Conservation (phyloP, 1,284 basidiomycete species). For the Puccinia hordei region DNA sequence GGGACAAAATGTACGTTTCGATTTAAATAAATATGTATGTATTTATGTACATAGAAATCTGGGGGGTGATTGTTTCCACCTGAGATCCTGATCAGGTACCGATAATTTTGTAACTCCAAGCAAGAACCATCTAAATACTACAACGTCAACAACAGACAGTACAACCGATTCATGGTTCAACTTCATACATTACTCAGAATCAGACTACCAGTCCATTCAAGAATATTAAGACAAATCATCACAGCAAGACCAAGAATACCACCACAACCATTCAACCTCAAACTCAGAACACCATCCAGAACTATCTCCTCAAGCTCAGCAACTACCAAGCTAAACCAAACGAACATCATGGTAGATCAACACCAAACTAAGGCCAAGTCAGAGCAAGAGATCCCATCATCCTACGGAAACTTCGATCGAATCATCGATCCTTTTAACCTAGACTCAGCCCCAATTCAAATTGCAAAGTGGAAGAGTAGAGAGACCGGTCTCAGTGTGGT, state of each 20-base stretch:
- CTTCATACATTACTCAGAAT: background rate
- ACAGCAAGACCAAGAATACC: background rate
- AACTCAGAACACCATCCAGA: background rate
- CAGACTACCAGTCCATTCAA: background rate
- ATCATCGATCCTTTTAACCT: slow-evolving; percentile 71
- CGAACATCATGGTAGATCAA: background rate
- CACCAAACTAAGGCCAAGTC: background rate
- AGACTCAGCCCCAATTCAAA: slow-evolving; percentile 70
- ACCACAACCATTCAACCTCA: background rate
- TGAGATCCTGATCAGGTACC: no score
- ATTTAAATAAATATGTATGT: no score
- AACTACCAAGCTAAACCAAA: background rate
- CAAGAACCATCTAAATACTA: no score
- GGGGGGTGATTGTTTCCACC: no score
- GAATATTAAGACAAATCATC: no score
- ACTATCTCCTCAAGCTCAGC: background rate
- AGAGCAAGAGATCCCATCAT: slow-evolving; percentile 20
- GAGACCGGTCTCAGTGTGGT: slow-evolving; percentile 71
- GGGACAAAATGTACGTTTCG: no score
- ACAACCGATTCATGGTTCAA: background rate
- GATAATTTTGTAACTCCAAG: no score
- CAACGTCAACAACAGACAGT: background rate
- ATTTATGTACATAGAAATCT: no score
- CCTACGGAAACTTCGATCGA: slow-evolving; percentile 74
- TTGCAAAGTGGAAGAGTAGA: slow-evolving; percentile 82